These are phyloP conservation scores for Ceratobasidium sp. DNA, from an alignment of 1,284 basidiomycete genomes.

Conservation along the genomic window DNA sequence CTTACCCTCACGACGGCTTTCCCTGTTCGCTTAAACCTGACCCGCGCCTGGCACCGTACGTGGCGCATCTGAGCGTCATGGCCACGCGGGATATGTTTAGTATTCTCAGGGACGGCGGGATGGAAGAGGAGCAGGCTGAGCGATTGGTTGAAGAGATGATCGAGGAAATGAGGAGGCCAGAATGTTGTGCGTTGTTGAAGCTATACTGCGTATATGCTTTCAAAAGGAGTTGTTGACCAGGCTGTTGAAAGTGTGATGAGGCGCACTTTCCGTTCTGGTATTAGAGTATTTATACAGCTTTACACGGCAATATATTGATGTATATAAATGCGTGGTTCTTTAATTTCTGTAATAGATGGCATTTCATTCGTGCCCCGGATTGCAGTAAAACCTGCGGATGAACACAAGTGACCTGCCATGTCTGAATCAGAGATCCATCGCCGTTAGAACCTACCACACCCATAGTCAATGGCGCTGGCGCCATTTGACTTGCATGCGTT, in stretches of 20 bases:
- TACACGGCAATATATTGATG: too few species aligned
- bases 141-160: background rate
- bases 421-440: too few species aligned
- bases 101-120: background rate
- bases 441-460: too few species aligned
- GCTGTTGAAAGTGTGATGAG: background rate
- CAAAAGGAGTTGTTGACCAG: background rate
- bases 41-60: background rate
- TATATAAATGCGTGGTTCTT: too few species aligned
- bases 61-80: background rate
- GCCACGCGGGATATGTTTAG: background rate
- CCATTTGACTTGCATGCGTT: too few species aligned
- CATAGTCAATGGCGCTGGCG: too few species aligned
- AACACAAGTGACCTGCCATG: too few species aligned
- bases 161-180: slow-evolving; percentile 2
- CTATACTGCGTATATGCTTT: background rate
- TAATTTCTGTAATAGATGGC: too few species aligned
- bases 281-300: too few species aligned
- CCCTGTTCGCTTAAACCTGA: background rate
- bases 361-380: too few species aligned
- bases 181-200: slow-evolving; percentile 14
- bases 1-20: slow-evolving; percentile 1
- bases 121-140: background rate
- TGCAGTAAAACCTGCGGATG: too few species aligned
- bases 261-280: too few species aligned